Conservation (phyloP, 495 filamentous ascomycete species). For the Rhypophila decipiens region DNA sequence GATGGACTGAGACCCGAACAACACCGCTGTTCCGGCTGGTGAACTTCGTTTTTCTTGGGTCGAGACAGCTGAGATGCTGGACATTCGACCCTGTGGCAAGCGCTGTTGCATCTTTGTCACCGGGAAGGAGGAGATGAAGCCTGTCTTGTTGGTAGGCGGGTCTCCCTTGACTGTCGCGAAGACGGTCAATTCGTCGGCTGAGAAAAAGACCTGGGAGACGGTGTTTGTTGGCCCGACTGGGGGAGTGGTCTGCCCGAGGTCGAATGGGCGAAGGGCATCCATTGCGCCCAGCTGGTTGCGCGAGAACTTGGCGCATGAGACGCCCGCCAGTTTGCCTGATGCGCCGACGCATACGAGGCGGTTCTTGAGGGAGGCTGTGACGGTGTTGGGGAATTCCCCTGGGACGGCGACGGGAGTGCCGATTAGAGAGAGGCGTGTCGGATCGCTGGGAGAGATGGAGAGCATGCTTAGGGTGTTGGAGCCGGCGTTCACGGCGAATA, state of each 20-base stretch:
- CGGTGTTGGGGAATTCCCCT: constrained; percentile 53
- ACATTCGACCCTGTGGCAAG: not conserved
- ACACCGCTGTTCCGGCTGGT: constrained; percentile 44
- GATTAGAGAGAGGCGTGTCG: constrained; percentile 26
- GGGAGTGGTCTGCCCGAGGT: constrained; percentile 45
- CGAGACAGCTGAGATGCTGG: constrained; percentile 1
- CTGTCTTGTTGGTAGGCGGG: constrained; percentile 43
- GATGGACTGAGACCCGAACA: constrained; percentile 47
- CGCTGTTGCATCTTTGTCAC: constrained; percentile 13
- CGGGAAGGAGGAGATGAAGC: constrained; percentile 41
- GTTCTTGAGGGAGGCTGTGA: constrained; percentile 43
- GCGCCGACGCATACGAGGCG: constrained; percentile 48
- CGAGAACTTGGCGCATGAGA: constrained; percentile 45
- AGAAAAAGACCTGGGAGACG: constrained; percentile 52
- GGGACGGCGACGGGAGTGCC: constrained; percentile 29
- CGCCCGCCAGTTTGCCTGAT: constrained; percentile 45
- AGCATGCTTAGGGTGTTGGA: constrained; percentile 53
- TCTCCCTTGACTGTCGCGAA: constrained; percentile 54
- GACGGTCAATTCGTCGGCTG: constrained; percentile 41
- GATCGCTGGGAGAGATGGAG: constrained; percentile 37
- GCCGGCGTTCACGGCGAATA: constrained; percentile 56
- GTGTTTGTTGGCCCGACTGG: constrained; percentile 49
- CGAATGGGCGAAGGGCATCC: constrained; percentile 38
- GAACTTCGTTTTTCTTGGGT: constrained; percentile 23
- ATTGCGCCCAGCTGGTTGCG: constrained; percentile 30